Evolutionary conservation across 176 grass and related monocot species (phyloP), one percentile per base, ranked within the genome.

Genomic region (Thinopyrum elongatum): DNA sequence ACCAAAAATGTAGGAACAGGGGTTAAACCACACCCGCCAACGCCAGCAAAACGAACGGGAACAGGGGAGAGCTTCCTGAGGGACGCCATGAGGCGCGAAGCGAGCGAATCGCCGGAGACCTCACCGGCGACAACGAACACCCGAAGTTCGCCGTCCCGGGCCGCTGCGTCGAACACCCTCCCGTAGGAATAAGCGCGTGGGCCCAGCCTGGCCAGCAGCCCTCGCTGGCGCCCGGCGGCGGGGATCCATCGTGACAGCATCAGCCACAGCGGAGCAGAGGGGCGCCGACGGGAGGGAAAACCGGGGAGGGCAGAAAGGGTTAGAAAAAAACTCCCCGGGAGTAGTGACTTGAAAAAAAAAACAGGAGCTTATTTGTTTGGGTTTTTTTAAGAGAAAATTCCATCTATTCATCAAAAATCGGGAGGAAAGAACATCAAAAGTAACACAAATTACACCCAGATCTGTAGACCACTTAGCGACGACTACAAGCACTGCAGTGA

Each of bases 61-160:
- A 92, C 84, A 7, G 97, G 97, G 42, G 92, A 94, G 82, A 98
- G 71, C 74, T 80, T 72, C 77, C 87, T 88, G 59, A 98, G 88
- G 25, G 92, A 90, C 22, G 87, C 81, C 97, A 98, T 98, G 69
- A 98, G 84, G 49, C 92, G 91, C 59, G 94, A 94, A n/a, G 86
- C 93, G 22, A 98, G 86, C 31, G 94, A 88, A 83, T 98, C 94
- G 75, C 97, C 94, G 28, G 97, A 95, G 82, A 98, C 97, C 90
- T 98, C 97, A 12, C 97, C 94, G 35, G 97, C 97, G 70, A 98
- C 92, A 60, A 98, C 75, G 83, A 98, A 95, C 82, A 94, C 90
- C 58, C 96, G 89, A 65, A 98, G 86, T 80, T 95, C 94, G 81
- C 97, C 97, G 36, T 95, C 97, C 36, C 88, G 82, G 14, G 74